Evolutionary conservation across 306 rosid species (phyloP).

Genomic region (Dalbergia cultrata): DNA sequence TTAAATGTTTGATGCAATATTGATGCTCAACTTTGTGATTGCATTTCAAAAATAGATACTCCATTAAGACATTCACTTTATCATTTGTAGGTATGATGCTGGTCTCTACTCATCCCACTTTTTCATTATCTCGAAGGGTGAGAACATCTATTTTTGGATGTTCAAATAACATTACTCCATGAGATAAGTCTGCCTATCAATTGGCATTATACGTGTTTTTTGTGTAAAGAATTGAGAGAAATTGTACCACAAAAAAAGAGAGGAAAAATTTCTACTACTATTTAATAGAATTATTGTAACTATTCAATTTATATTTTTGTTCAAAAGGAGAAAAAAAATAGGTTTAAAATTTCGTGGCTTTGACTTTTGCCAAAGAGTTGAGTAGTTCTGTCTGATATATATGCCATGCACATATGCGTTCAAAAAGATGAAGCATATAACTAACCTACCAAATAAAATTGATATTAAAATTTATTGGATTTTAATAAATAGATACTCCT

Average conservation of each 20-base stretch:
- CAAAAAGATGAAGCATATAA: constrained; percentile 30
- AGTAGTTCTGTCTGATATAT: constrained; percentile 11
- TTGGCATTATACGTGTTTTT: background rate
- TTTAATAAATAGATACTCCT: background rate
- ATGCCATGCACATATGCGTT: constrained; percentile 17
- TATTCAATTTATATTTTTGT: background rate
- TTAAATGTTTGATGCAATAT: background rate
- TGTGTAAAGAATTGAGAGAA: background rate
- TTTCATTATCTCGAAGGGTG: no score
- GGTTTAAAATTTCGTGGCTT: constrained; percentile 12
- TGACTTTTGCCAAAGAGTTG: constrained; percentile 25
- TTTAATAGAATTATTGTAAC: background rate
- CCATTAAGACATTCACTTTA: no score
- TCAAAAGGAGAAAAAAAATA: background rate
- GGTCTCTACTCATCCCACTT: no score
- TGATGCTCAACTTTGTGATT: background rate
- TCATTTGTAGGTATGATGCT: no score
- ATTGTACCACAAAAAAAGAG: background rate
- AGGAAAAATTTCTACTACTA: background rate
- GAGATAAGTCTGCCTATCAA: background rate
- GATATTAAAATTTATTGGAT: constrained; percentile 6
- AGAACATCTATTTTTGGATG: no score
- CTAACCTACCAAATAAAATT: constrained; percentile 37
- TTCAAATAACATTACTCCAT: background rate
- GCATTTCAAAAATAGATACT: background rate